Conservation (phyloP, 108 stramenopile species). For the Skeletonema costatum region DNA sequence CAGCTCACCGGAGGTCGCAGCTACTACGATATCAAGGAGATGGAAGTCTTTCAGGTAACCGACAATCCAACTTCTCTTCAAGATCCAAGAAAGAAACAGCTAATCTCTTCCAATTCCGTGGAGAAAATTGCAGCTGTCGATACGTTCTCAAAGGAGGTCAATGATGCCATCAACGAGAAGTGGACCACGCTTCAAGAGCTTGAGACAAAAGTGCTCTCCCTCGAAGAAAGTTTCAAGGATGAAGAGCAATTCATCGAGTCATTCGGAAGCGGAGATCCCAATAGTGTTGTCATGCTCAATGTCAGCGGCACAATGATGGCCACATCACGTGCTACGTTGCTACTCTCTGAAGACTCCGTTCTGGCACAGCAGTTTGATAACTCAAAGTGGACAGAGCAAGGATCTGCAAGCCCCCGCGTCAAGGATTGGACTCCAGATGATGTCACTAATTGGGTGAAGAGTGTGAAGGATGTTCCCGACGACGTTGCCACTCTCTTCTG, state of each 20-base stretch:
- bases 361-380: slow-evolving; percentile 14
- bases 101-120: background rate
- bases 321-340: background rate
- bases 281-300: slow-evolving; percentile 12
- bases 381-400: background rate
- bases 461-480: slow-evolving; percentile 8
- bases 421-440: slow-evolving; percentile 21
- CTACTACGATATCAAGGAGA: background rate
- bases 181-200: slow-evolving; percentile 1
- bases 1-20: background rate
- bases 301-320: slow-evolving; percentile 18
- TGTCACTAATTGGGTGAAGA: slow-evolving; percentile 12
- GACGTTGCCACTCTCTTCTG: background rate
- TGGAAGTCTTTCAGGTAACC: background rate
- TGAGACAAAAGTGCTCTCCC: slow-evolving; percentile 1
- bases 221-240: slow-evolving; percentile 26
- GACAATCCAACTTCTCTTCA: background rate
- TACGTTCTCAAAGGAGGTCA: slow-evolving; percentile 6
- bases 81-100: background rate
- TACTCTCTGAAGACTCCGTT: background rate
- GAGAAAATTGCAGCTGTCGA: background rate
- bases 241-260: slow-evolving; percentile 12
- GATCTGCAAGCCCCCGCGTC: background rate
- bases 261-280: slow-evolving; percentile 4
- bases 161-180: slow-evolving; percentile 16